These are phyloP conservation scores for Verticillium albo-atrum DNA, from an alignment of 2,329 filamentous ascomycete genomes.

Conservation along the genomic window DNA sequence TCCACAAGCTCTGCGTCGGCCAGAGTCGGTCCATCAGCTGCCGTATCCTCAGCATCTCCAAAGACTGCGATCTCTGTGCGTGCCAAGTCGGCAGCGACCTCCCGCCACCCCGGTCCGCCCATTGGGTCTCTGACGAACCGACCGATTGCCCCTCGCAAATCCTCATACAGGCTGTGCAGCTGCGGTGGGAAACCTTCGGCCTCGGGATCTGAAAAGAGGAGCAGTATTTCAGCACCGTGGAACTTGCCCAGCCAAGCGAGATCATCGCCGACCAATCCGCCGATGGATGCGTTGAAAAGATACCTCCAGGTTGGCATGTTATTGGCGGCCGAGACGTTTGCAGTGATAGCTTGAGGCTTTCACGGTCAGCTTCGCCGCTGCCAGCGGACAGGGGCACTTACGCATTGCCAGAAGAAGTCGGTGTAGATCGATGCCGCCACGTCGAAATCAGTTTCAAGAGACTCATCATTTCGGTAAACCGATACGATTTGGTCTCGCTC, in stretches of 20 bases:
- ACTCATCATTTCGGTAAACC: conserved; percentile 10
- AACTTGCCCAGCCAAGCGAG: conserved; percentile 19
- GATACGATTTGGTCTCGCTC: conserved; percentile 9
- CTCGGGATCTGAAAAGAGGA: conserved; percentile 17
- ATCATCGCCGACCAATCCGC: conserved; percentile 12
- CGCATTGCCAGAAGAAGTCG: conserved; percentile 20
- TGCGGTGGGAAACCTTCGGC: neutral
- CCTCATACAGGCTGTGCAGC: conserved; percentile 17
- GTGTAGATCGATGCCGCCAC: conserved; percentile 19
- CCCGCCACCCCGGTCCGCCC: conserved; percentile 19
- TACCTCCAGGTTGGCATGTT: conserved; percentile 19
- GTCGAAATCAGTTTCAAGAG: conserved; percentile 17
- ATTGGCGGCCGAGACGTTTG: conserved; percentile 14
- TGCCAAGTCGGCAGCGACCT: conserved; percentile 7
- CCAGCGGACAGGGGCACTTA: conserved; percentile 9
- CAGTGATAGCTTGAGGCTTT: conserved; percentile 18
- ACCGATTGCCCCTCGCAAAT: conserved; percentile 16
- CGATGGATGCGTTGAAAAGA: conserved; percentile 19
- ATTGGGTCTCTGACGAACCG: conserved; percentile 17
- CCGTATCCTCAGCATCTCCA: conserved; percentile 11
- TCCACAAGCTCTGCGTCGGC: no score
- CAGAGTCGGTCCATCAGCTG: conserved; percentile 6
- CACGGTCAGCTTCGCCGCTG: conserved; percentile 1
- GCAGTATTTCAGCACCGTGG: conserved; percentile 17
- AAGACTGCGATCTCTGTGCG: conserved; percentile 16